These are phyloP conservation scores for Sisymbrium altissimum DNA, from an alignment of 345 rosid species.

Conservation along the genomic window DNA sequence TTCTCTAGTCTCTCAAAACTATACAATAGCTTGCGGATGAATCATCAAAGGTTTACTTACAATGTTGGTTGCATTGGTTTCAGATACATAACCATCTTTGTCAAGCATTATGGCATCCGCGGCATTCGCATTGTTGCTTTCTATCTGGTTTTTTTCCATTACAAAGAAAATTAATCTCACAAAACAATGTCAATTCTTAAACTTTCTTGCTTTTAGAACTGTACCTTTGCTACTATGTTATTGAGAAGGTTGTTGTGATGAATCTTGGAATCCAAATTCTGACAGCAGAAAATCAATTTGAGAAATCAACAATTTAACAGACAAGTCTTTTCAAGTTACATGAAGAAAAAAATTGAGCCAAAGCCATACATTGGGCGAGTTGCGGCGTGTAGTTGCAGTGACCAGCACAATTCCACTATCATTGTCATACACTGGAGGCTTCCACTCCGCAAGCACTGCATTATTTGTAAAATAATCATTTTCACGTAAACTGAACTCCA, in stretches of 20 bases:
- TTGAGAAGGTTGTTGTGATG: conserved; percentile 94
- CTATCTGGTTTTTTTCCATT: conserved; percentile 45
- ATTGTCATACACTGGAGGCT: conserved; percentile 91
- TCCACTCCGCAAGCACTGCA: conserved; percentile 94
- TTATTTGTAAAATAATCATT: not conserved
- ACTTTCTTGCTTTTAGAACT: not conserved
- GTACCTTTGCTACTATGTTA: conserved; percentile 91
- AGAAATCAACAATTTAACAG: not conserved
- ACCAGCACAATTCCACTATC: conserved; percentile 65
- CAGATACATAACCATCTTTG: conserved; percentile 84
- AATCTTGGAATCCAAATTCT: conserved; percentile 95
- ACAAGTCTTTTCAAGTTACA: not conserved
- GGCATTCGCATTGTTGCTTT: conserved; percentile 73
- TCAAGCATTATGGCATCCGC: conserved; percentile 89
- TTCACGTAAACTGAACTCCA: not conserved
- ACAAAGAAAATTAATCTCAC: not conserved
- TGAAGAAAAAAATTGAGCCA: not conserved
- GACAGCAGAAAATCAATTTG: conserved; percentile 4
- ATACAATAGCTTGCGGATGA: not conserved
- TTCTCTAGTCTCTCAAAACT: not conserved
- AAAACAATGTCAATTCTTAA: not conserved
- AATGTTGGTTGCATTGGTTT: conserved; percentile 87
- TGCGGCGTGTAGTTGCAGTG: conserved; percentile 88
- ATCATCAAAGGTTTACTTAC: conserved; percentile 41
- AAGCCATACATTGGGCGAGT: conserved; percentile 72